phyloP scores from a whole-genome alignment of 805 yeast species.

The Candida tammaniensis region DNA sequence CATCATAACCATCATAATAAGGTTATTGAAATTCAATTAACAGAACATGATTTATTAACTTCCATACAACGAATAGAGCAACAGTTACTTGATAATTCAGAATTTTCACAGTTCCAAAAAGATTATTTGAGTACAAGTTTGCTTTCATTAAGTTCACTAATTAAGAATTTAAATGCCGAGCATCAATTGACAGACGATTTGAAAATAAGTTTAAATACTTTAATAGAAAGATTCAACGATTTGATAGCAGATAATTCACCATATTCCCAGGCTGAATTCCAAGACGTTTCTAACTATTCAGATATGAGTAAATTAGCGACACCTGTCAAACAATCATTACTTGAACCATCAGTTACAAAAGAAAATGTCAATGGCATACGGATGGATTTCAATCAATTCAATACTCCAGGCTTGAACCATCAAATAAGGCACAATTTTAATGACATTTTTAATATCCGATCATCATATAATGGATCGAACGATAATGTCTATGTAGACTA shows the following conservation, averaged over 20 bases:
- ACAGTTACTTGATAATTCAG: no score
- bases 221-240: constrained; percentile 4
- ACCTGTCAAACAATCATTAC: constrained; percentile 1
- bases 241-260: constrained; percentile 3
- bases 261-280: constrained; percentile 1
- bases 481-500: no score
- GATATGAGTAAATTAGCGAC: constrained; percentile 1
- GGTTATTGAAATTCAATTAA: no score
- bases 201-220: constrained; percentile 1
- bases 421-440: no score
- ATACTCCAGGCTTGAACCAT: not conserved
- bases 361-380: constrained; percentile 5
- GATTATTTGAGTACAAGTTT: constrained; percentile 9
- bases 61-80: no score
- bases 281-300: not conserved
- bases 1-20: no score
- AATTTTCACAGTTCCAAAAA: no score
- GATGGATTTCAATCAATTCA: not conserved
- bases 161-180: constrained; percentile 1
- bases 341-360: constrained; percentile 6
- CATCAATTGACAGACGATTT: constrained; percentile 3
- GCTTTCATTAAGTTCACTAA: constrained; percentile 6
- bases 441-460: no score
- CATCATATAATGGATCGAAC: no score
- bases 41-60: no score